phyloP scores from a whole-genome alignment of 2,329 filamentous ascomycete genomes.

The Trichoderma afroharzianum region DNA sequence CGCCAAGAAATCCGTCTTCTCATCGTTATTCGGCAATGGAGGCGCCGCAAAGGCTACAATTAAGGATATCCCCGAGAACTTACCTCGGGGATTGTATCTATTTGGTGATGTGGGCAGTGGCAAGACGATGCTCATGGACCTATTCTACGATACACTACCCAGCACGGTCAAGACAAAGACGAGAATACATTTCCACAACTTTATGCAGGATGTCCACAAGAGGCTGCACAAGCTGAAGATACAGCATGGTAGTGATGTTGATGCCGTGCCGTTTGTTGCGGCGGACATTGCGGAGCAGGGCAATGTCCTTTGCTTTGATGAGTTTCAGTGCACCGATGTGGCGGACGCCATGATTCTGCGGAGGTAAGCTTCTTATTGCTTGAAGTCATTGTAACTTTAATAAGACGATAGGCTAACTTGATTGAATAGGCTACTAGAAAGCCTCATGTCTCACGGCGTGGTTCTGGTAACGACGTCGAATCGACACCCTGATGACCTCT shows the following conservation, averaged over 20 bases:
- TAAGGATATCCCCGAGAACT: slow-evolving; percentile 60
- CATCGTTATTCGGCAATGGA: slow-evolving; percentile 58
- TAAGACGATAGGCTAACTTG: slow-evolving; percentile 17
- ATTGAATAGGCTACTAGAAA: slow-evolving; percentile 67
- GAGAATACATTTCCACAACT: slow-evolving; percentile 97
- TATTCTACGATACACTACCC: slow-evolving; percentile 93
- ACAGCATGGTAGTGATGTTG: slow-evolving; percentile 81
- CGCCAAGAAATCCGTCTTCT: slow-evolving; percentile 51
- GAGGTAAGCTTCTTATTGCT: slow-evolving; percentile 41
- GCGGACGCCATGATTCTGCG: slow-evolving; percentile 97
- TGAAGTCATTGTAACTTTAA: neutral
- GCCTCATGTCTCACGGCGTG: slow-evolving; percentile 93
- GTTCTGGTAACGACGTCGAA: slow-evolving; percentile 96
- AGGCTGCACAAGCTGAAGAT: slow-evolving; percentile 87
- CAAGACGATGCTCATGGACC: slow-evolving; percentile 99
- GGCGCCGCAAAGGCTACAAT: slow-evolving; percentile 37
- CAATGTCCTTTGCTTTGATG: slow-evolving; percentile 92
- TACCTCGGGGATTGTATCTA: slow-evolving; percentile 89
- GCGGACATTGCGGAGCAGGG: slow-evolving; percentile 86
- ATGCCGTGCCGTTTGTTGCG: slow-evolving; percentile 86
- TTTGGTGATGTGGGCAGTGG: slow-evolving; percentile 95
- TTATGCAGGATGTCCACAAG: slow-evolving; percentile 97
- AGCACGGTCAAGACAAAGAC: slow-evolving; percentile 75
- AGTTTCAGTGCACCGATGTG: slow-evolving; percentile 98
- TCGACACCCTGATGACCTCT: slow-evolving; percentile 91